Evolutionary conservation across 495 filamentous ascomycete species (phyloP), one percentile per base, ranked within the genome.

Genomic region (Hamigera avellanea): DNA sequence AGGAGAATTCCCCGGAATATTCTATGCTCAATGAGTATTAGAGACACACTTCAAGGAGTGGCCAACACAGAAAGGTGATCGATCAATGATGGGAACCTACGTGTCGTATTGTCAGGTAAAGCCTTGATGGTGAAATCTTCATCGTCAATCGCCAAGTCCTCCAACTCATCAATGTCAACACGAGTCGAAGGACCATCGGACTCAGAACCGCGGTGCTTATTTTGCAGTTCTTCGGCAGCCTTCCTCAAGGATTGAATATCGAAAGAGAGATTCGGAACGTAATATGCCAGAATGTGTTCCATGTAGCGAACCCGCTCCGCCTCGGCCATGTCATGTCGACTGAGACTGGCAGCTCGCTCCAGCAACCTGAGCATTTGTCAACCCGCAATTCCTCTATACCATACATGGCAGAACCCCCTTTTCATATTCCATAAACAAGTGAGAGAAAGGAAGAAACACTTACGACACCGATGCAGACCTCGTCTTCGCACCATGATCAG

Each of bases 1-100:
- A 67, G 0, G 67, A 71, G 38, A 68, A 71, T 40, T 71, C 67
- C 12, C 67, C 67, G 3, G 67, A 71, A 37, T 71, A 71, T 41
- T 71, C 67, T 71, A 37, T 32, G 12, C 19, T 8, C 23, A 25
- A 2, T 13, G 14, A 15, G 26, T n/a, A 36, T 8, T 17, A 8
- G 18, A 35, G 6, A 13, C 7, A 21, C 7, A 32, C 37, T 26
- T 48, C 33, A 27, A 19, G 30, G n/a, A n/a, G n/a, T n/a, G n/a
- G n/a, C 16, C 10, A 21, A 2, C 13, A 8, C 25, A 27, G 3
- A n/a, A n/a, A n/a, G n/a, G n/a, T n/a, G n/a, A n/a, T 7, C 33
- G 3, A 26, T 16, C 19, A 6, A 13, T 10, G 9, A 29, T 9
- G 6, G 6, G 15, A n/a, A 57, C 62, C 35, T 48, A 67, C 64